These are phyloP conservation scores for Schizosaccharomyces osmophilus DNA, from an alignment of 805 yeast genomes.

Conservation along the genomic window DNA sequence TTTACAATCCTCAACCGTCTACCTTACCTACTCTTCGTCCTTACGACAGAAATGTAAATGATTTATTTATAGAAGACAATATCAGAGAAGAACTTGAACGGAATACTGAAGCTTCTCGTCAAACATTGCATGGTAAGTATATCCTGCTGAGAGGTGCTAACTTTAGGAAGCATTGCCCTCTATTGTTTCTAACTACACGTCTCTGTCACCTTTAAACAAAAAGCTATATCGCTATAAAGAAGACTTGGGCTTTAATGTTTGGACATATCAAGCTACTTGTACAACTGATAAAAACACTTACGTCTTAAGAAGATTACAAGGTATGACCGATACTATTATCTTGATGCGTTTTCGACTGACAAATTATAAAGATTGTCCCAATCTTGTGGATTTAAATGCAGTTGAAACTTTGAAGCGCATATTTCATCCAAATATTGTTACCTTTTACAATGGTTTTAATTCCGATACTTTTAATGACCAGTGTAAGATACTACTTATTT, in stretches of 20 bases:
- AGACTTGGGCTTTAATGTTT: constrained; percentile 30
- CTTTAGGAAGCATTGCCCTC: constrained; percentile 33
- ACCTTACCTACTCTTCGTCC: constrained; percentile 37
- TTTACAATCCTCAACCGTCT: constrained; percentile 77
- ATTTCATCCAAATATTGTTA: constrained; percentile 33
- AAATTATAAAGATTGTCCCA: constrained; percentile 11
- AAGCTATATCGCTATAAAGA: constrained; percentile 17
- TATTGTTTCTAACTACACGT: constrained; percentile 58
- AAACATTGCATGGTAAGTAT: constrained; percentile 20
- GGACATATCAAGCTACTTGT: constrained; percentile 58
- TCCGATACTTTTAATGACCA: constrained; percentile 64
- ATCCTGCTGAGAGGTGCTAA: background rate
- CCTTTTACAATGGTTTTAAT: constrained; percentile 60
- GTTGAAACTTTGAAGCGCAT: constrained; percentile 40
- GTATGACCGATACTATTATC: constrained; percentile 25
- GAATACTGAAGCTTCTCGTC: constrained; percentile 61
- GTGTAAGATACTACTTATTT: constrained; percentile 9
- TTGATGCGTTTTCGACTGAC: constrained; percentile 25
- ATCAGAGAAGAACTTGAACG: constrained; percentile 45
- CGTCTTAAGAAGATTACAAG: constrained; percentile 49
- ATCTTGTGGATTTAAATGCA: background rate
- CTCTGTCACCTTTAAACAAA: constrained; percentile 58
- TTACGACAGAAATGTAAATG: constrained; percentile 45
- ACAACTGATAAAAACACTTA: constrained; percentile 57
- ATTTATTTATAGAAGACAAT: constrained; percentile 47